Evolutionary conservation across 768 basidiomycete genomes (phyloP), one percentile per base, ranked within the genome.

Genomic region (Paxillus rubicundulus): DNA sequence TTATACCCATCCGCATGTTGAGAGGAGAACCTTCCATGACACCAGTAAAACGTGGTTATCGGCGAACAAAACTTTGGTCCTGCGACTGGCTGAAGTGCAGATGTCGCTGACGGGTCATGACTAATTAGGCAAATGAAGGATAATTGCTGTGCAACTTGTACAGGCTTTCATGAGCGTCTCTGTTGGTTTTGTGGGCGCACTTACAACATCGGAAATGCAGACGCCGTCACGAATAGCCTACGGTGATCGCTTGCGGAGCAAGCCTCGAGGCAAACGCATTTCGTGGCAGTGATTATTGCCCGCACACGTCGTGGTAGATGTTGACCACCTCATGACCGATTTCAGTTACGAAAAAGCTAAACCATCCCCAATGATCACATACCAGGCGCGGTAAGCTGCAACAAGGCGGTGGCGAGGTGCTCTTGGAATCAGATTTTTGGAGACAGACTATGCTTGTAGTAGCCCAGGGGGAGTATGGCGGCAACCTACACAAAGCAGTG

Each of bases 41-140:
- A 57, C 53, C 38, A 58, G 56, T 48, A 64, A 69, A 66, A 64
- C 60, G 67, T 64, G 69, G 57, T 28, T n/a, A 41, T 41, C 47
- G 45, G 53, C 42, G 50, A 20, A 54, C 47, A 32, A 50, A 50
- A 49, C 21, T 21, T 21, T 27, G 12, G 32, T 54, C 46, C 30
- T 53, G 50, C 34, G 17, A n/a, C 47, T 55, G 53, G 59, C 54
- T 43, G 60, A 66, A 30, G 46, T 45, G 39, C 21, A 37, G 40
- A 54, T 45, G 57, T 49, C 58, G 61, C 56, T 58, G 63, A 6
- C 24, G 24, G 24, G 24, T 24, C 6, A 24, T 6, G 24, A 24
- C 24, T 24, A 24, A 24, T 24, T 24, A 47, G 30, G 55, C 56
- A 49, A 48, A 4, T 24, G 45, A 28, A 24, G 49, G n/a, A n/a